Evolutionary conservation across 2,329 filamentous ascomycete genomes (phyloP).

Genomic region (Xylariaceae sp.): DNA sequence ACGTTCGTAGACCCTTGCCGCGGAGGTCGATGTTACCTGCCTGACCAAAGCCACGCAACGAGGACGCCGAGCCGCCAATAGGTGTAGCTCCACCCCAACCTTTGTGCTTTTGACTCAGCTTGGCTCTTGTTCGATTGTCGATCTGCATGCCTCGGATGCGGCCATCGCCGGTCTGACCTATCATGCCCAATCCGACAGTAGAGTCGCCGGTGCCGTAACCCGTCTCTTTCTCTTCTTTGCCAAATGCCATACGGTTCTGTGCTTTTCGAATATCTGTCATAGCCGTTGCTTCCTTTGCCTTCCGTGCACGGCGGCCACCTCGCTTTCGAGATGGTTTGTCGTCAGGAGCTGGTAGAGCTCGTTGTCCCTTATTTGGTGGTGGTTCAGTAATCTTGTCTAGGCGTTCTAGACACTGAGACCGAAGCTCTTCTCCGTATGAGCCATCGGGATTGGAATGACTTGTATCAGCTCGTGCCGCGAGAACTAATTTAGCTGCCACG

Average conservation of each 20-base stretch:
- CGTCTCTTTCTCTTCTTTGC: slow-evolving; percentile 92
- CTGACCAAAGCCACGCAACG: slow-evolving; percentile 78
- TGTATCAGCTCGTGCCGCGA: slow-evolving; percentile 90
- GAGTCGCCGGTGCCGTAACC: slow-evolving; percentile 87
- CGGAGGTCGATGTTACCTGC: slow-evolving; percentile 71
- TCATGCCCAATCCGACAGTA: slow-evolving; percentile 92
- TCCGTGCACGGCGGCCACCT: slow-evolving; percentile 85
- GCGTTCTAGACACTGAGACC: slow-evolving; percentile 80
- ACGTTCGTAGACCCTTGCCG: slow-evolving; percentile 78
- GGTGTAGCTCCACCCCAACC: slow-evolving; percentile 84
- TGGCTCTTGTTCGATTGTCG: slow-evolving; percentile 90
- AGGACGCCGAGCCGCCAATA: slow-evolving; percentile 74
- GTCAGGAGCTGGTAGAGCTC: slow-evolving; percentile 88
- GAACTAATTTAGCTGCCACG: slow-evolving; percentile 87
- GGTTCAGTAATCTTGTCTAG: slow-evolving; percentile 93
- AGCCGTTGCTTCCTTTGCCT: slow-evolving; percentile 94
- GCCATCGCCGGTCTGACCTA: slow-evolving; percentile 87
- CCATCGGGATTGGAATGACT: slow-evolving; percentile 83
- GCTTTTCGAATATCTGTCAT: slow-evolving; percentile 97
- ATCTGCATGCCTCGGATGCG: slow-evolving; percentile 86
- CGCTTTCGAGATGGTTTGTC: slow-evolving; percentile 94
- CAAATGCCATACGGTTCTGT: slow-evolving; percentile 95
- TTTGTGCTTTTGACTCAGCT: slow-evolving; percentile 92
- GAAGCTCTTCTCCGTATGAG: slow-evolving; percentile 80
- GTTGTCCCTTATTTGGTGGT: slow-evolving; percentile 83